Percentiles rank a stretch among this genome's conserved stretches.
phyloP scores from a whole-genome alignment of 257 asterid species.

The Solanum paucissectum region DNA sequence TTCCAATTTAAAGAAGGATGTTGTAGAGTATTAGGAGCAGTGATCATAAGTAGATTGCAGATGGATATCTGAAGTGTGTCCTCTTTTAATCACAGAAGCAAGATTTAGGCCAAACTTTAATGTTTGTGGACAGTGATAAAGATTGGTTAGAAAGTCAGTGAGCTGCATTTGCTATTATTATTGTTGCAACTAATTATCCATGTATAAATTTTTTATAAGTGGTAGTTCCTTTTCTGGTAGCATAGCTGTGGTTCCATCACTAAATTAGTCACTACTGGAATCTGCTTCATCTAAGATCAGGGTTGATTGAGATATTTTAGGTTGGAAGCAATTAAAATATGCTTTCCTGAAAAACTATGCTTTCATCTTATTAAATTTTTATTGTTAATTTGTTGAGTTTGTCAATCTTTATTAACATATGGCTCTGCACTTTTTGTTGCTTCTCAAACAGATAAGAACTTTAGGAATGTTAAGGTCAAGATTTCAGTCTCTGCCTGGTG shows the following conservation, averaged over 20 bases:
- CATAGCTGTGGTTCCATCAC: not conserved
- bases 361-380: not conserved
- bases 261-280: not conserved
- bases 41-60: not conserved
- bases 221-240: not conserved
- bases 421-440: not conserved
- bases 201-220: not conserved
- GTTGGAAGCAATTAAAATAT: not conserved
- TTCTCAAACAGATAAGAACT: constrained; percentile 68
- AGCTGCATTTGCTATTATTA: not conserved
- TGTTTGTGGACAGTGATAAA: not conserved
- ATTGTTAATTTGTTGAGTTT: not conserved
- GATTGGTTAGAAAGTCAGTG: not conserved
- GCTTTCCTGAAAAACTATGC: not conserved
- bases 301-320: not conserved
- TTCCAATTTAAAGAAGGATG: not conserved
- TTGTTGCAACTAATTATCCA: not conserved
- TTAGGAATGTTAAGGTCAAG: constrained; percentile 94
- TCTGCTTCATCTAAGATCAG: not conserved
- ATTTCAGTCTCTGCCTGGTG: constrained; percentile 91
- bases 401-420: not conserved
- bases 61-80: not conserved
- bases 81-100: not conserved
- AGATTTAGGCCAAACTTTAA: not conserved
- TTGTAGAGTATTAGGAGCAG: not conserved